Evolutionary conservation across 192 early-diverging fungal genomes (phyloP), one percentile per base, ranked within the genome.

Genomic region (Entomortierella parvispora): DNA sequence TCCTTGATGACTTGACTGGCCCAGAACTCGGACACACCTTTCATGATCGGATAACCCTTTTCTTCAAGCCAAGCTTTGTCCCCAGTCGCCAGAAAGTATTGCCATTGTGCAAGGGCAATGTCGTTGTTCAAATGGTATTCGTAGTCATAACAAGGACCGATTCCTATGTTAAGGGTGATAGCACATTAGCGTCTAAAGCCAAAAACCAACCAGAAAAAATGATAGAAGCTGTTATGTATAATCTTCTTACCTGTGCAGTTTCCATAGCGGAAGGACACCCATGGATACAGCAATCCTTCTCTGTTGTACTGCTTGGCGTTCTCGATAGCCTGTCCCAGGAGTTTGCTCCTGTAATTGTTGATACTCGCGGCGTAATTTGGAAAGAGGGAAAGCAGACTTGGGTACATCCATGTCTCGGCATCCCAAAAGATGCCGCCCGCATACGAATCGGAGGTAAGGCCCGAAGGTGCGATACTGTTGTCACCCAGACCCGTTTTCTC

Each of bases 41-140:
- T 57, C 76, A 79, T 79, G 8, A 79, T 79, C 5, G 76, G 76
- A 43, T 79, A 79, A 15, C 61, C 76, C 29, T 79, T 64, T 22
- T 79, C 76, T 15, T 29, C 67, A 11, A 79, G 48, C 76, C 76
- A 79, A n/a, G 66, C 65, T 40, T 69, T 46, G 50, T 79, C 65
- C 18, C 58, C 56, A 5, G 76, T 79, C 0, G 65, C 44, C 17
- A 79, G 26, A 32, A 59, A 79, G 46, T 79, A 79, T 26, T 79
- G 76, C 76, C 76, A 79, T 28, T 79, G 76, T 2, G 76, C 53
- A 25, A 79, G 56, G 2, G 76, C 76, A 65, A 79, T 79, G 48
- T 79, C 76, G 28, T 79, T 79, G 53, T 79, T 79, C 56, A 79
- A 55, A 32, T 79, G 76, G 31, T 79, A 79, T 46, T 79, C 76